Evolutionary conservation across 2,329 filamentous ascomycete genomes (phyloP).

Genomic region (Pseudogymnoascus sp.): DNA sequence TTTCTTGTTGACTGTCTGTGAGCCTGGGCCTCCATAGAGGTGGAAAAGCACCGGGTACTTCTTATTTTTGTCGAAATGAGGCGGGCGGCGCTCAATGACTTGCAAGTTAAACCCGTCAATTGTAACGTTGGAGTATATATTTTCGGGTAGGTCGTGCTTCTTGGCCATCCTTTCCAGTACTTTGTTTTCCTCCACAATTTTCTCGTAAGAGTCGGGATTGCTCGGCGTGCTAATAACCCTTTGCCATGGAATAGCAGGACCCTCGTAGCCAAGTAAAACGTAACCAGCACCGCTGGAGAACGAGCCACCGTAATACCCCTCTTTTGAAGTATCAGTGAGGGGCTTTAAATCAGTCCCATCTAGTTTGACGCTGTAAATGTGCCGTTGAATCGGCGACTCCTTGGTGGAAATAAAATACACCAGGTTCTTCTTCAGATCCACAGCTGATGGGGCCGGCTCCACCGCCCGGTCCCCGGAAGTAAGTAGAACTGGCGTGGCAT

Average conservation of each 20-base stretch:
- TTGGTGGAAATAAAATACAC: slow-evolving; percentile 90
- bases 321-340: slow-evolving; percentile 64
- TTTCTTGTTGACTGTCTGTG: slow-evolving; percentile 73
- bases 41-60: slow-evolving; percentile 93
- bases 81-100: slow-evolving; percentile 77
- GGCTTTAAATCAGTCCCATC: slow-evolving; percentile 68
- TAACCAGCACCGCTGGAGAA: slow-evolving; percentile 82
- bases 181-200: slow-evolving; percentile 72
- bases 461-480: slow-evolving; percentile 93
- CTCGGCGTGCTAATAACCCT: slow-evolving; percentile 80
- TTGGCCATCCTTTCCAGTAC: slow-evolving; percentile 62
- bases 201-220: slow-evolving; percentile 56
- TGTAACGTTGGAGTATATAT: slow-evolving; percentile 78
- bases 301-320: slow-evolving; percentile 74
- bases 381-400: slow-evolving; percentile 80
- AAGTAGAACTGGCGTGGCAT: slow-evolving; percentile 71
- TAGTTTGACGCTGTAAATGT: slow-evolving; percentile 76
- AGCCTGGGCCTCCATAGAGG: slow-evolving; percentile 91
- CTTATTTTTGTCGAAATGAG: slow-evolving; percentile 76
- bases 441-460: slow-evolving; percentile 71
- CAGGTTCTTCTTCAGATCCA: slow-evolving; percentile 77
- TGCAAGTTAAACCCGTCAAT: slow-evolving; percentile 70
- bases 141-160: slow-evolving; percentile 72
- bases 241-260: slow-evolving; percentile 84
- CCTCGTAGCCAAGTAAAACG: slow-evolving; percentile 74